Conservation (phyloP, 2,329 filamentous ascomycete genomes). For the Amesomyces nigricolor region DNA sequence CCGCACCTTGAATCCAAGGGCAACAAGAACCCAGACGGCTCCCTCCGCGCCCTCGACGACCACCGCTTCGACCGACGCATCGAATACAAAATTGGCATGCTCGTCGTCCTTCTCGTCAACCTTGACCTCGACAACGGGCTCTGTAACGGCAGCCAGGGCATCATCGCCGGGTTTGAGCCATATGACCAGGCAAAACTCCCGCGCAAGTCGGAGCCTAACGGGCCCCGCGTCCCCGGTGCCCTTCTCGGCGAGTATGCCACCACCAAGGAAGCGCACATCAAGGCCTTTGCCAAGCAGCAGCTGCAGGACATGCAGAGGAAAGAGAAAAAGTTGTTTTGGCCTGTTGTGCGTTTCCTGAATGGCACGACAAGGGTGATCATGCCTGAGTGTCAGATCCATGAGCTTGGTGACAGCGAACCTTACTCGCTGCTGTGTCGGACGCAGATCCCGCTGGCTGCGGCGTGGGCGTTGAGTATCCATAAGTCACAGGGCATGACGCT, state of each 20-base stretch:
- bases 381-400: slow-evolving; percentile 44
- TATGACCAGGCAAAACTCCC: slow-evolving; percentile 30
- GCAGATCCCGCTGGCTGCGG: slow-evolving; percentile 54
- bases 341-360: slow-evolving; percentile 50
- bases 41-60: slow-evolving; percentile 35
- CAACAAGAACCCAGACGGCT: slow-evolving; percentile 23
- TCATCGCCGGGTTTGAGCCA: slow-evolving; percentile 40
- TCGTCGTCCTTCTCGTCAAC: slow-evolving; percentile 49
- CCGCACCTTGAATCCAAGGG: slow-evolving; percentile 27
- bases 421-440: slow-evolving; percentile 49
- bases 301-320: background rate
- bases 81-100: slow-evolving; percentile 45
- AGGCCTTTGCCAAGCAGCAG: slow-evolving; percentile 33
- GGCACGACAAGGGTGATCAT: slow-evolving; percentile 41
- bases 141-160: slow-evolving; percentile 45
- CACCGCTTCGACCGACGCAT: slow-evolving; percentile 42
- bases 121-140: slow-evolving; percentile 38
- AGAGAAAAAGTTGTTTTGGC: slow-evolving; percentile 36
- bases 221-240: slow-evolving; percentile 17
- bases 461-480: slow-evolving; percentile 60
- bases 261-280: slow-evolving; percentile 35
- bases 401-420: slow-evolving; percentile 41
- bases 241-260: slow-evolving; percentile 36
- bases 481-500: slow-evolving; percentile 60
- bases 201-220: slow-evolving; percentile 7